Evolutionary conservation across 257 asterid species (phyloP).

Genomic region (Vinca minor): DNA sequence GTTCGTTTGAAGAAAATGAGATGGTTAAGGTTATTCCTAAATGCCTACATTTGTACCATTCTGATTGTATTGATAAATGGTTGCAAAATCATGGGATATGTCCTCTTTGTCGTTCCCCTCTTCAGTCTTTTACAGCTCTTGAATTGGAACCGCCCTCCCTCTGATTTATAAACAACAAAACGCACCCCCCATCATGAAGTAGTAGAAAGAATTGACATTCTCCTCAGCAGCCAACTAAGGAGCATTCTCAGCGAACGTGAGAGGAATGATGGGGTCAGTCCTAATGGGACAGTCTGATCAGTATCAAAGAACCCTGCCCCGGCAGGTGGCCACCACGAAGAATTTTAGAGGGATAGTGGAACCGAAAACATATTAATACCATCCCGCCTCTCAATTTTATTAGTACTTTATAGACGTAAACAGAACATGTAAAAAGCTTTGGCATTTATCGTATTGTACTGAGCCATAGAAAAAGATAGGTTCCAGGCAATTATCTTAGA

Average conservation of each 20-base stretch:
- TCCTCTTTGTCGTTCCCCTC: slow-evolving; percentile 23
- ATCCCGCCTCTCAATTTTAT: background rate
- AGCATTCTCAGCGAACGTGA: no score
- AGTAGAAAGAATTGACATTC: no score
- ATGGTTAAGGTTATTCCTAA: slow-evolving; percentile 16
- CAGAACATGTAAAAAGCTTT: background rate
- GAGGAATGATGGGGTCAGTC: no score
- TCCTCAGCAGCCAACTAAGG: no score
- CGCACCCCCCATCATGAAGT: no score
- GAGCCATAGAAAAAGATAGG: background rate
- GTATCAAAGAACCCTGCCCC: no score
- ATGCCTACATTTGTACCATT: slow-evolving; percentile 21
- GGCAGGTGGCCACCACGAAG: no score
- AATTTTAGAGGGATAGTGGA: no score
- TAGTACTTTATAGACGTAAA: background rate
- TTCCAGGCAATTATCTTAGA: no score
- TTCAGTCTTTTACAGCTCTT: slow-evolving; percentile 3
- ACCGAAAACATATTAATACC: no score
- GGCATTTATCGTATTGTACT: background rate
- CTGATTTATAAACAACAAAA: no score
- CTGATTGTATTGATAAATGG: slow-evolving; percentile 22
- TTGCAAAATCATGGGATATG: slow-evolving; percentile 15
- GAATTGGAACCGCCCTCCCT: background rate
- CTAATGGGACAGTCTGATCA: no score
- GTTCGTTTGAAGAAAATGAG: slow-evolving; percentile 19